Base-by-base conservation (phyloP, 768 basidiomycete genomes). In the Lactarius evosmus region DNA sequence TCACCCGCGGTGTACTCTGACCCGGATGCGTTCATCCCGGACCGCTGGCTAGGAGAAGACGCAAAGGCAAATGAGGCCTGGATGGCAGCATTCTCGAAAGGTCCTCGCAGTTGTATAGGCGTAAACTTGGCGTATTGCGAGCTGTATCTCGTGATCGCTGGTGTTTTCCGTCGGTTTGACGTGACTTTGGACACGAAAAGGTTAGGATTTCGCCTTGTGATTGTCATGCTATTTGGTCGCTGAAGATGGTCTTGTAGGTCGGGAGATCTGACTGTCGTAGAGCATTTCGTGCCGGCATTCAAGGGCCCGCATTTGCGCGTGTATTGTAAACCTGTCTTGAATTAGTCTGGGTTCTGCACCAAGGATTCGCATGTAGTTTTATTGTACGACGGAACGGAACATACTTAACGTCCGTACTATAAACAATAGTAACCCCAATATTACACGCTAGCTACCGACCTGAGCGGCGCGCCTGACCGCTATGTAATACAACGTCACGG, bases 401-500 rank as follows among this genome's bases (percentile, higher is more conserved):
- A n/a, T n/a, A n/a, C n/a, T n/a, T n/a, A n/a, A n/a, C n/a, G n/a
- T n/a, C n/a, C n/a, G n/a, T n/a, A n/a, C n/a, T n/a, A n/a, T n/a
- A n/a, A n/a, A n/a, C n/a, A n/a, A n/a, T n/a, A n/a, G n/a, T n/a
- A n/a, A n/a, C n/a, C n/a, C n/a, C n/a, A n/a, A n/a, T 93, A 19
- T 78, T 93, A 1, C 91, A 92, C 69, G 80, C 88, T 5, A 80
- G 85, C 22, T 93, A 92, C 69, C 91, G n/a, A n/a, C n/a, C n/a
- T n/a, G n/a, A n/a, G n/a, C 91, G 0, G 4, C 82, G 86, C 46
- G 90, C 72, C 79, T 93, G 56, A 78, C 88, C 0, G 77, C 88
- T 0, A 82, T 87, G 12, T 91, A 91, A 67, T 70, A 77, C 55
- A 92, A 92, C 66, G n/a, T n/a, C n/a, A n/a, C n/a, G n/a, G 89